These are phyloP conservation scores for Sporothrix globosa DNA, from an alignment of 2,329 filamentous ascomycete species.

Conservation along the genomic window DNA sequence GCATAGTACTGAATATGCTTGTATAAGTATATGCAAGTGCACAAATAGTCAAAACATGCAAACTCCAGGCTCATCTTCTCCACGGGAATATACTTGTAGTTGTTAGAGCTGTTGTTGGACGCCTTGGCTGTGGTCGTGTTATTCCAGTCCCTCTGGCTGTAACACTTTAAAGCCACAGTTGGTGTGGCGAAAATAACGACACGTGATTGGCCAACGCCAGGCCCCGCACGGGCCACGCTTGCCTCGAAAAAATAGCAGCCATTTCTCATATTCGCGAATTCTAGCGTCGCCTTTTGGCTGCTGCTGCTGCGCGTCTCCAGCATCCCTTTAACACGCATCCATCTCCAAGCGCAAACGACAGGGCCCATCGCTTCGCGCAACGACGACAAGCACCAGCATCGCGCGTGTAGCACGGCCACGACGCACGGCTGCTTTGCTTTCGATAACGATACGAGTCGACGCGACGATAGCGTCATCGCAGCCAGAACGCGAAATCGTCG, in stretches of 20 bases:
- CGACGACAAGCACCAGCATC: constrained; percentile 25
- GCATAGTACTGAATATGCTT: neutral
- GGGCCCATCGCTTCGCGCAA: constrained; percentile 3
- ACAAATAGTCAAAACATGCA: neutral
- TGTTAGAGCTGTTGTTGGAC: neutral
- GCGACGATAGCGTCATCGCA: constrained; percentile 13
- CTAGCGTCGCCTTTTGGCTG: constrained; percentile 33
- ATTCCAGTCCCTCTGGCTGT: neutral
- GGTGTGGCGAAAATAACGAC: neutral
- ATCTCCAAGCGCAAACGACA: constrained; percentile 29
- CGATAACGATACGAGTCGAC: constrained; percentile 10
- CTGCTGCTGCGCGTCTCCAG: constrained; percentile 31
- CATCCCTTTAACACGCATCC: constrained; percentile 35
- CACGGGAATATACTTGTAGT: neutral
- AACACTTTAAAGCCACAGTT: constrained; percentile 14
- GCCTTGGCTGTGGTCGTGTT: neutral
- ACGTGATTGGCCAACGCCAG: neutral
- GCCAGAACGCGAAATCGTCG: neutral
- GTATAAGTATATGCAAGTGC: neutral
- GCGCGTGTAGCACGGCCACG: neutral
- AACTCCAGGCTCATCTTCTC: neutral
- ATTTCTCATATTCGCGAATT: constrained; percentile 34
- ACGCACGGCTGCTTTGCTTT: neutral
- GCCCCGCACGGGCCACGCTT: constrained; percentile 15
- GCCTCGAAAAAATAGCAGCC: constrained; percentile 29